These are phyloP conservation scores for Epichloe uncinata DNA, from an alignment of 2,329 filamentous ascomycete genomes.

Conservation along the genomic window DNA sequence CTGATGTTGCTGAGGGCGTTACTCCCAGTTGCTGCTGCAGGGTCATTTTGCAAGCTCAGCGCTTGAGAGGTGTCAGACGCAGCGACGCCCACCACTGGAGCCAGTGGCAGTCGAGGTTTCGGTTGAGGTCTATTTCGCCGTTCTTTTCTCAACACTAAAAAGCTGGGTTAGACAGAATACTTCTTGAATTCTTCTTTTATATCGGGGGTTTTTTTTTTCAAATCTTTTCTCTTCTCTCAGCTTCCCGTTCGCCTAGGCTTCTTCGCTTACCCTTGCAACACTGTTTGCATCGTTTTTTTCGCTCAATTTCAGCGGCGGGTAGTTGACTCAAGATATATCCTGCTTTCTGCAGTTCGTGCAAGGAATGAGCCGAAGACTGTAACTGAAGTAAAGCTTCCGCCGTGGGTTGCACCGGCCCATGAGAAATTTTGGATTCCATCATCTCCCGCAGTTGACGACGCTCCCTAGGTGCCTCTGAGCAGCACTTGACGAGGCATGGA, in stretches of 20 bases:
- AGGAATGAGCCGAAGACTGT: conserved; percentile 8
- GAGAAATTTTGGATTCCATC: conserved; percentile 1
- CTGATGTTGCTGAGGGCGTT: not conserved
- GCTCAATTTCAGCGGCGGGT: conserved; percentile 13
- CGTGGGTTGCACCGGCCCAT: conserved; percentile 10
- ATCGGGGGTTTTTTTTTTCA: not conserved
- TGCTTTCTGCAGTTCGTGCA: conserved; percentile 10
- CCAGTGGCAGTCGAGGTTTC: not conserved
- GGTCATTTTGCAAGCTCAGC: not conserved
- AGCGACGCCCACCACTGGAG: not conserved
- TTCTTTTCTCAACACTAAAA: conserved; percentile 1
- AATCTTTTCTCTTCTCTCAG: not conserved
- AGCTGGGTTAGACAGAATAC: not conserved
- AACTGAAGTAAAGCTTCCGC: conserved; percentile 11
- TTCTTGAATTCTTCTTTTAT: not conserved
- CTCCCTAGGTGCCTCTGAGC: not conserved
- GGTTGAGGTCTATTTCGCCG: not conserved
- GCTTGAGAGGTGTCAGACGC: not conserved
- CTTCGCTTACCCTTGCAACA: conserved; percentile 14
- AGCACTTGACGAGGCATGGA: not conserved
- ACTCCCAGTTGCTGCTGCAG: not conserved
- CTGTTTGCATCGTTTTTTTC: conserved; percentile 18
- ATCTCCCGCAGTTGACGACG: not conserved
- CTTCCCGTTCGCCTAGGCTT: not conserved
- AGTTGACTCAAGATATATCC: conserved; percentile 17